A percentile compares a stretch with the other conserved stretches of the same genome.
Evolutionary conservation across 352 stramenopile genomes (phyloP).

Genomic region (Pythium chondricola): DNA sequence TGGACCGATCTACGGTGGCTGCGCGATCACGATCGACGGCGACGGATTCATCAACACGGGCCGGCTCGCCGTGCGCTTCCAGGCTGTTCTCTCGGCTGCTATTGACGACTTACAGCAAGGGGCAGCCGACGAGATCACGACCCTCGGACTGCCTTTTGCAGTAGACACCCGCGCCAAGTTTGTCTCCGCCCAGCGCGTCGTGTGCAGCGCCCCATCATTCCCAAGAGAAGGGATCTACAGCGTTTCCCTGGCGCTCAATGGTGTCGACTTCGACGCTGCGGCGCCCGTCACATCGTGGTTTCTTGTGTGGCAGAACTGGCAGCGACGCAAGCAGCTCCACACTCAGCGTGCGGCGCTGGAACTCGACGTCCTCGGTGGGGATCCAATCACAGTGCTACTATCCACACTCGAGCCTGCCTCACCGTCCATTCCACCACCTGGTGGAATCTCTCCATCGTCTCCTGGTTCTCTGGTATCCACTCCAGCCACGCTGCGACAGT

Average conservation of each 20-base stretch:
- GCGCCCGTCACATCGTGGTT: slow-evolving; percentile 53
- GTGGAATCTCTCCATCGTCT: not conserved
- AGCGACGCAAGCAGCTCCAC: slow-evolving; percentile 46
- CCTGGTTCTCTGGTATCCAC: not conserved
- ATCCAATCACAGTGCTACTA: no score
- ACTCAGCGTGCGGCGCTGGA: slow-evolving; percentile 2
- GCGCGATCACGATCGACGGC: slow-evolving; percentile 52
- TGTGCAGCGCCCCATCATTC: slow-evolving; percentile 45
- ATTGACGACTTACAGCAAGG: slow-evolving; percentile 10
- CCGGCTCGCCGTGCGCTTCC: slow-evolving; percentile 54
- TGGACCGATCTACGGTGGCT: slow-evolving; percentile 70
- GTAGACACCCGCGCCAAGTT: slow-evolving; percentile 20
- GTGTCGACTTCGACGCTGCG: slow-evolving; percentile 51
- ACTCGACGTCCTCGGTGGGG: no score
- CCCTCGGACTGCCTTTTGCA: no score
- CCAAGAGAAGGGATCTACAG: slow-evolving; percentile 60
- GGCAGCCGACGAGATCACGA: no score
- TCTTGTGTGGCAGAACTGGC: slow-evolving; percentile 81
- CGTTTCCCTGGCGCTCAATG: slow-evolving; percentile 58
- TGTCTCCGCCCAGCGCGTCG: slow-evolving; percentile 36
- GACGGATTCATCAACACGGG: slow-evolving; percentile 56
- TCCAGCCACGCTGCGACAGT: not conserved
- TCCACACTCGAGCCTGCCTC: no score
- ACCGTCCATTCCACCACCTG: no score
- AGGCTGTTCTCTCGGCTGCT: slow-evolving; percentile 24